Evolutionary conservation across 73 alveolate genomes (phyloP).

Genomic region (Symbiodinium natans): DNA sequence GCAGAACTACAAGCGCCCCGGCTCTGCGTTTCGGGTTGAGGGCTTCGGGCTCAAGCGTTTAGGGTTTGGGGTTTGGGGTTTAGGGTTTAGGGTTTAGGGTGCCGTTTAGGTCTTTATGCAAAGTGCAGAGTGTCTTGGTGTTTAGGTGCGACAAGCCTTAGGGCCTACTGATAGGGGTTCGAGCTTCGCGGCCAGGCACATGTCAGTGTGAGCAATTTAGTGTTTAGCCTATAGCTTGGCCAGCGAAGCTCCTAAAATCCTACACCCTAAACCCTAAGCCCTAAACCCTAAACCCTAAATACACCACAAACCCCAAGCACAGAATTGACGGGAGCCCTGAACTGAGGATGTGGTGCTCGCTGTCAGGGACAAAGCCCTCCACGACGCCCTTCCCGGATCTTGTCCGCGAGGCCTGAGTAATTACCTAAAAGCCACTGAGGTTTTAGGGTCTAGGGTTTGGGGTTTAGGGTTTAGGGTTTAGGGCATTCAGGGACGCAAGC

Average conservation of each 20-base stretch:
- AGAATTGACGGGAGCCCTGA: background rate
- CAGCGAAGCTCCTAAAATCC: background rate
- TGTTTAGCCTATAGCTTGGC: background rate
- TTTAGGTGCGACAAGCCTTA: too few relatives aligned
- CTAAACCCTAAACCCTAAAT: background rate
- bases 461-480: background rate
- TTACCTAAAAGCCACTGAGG: background rate
- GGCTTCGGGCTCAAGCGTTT: too few relatives aligned
- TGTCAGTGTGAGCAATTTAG: too few relatives aligned
- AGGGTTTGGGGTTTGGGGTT: background rate
- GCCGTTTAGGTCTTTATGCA: background rate
- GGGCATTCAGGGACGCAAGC: too few relatives aligned
- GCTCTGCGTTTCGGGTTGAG: background rate
- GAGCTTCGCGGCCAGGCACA: too few relatives aligned
- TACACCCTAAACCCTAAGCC: background rate
- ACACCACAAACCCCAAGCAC: background rate
- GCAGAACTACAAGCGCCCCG: slow-evolving; percentile 68
- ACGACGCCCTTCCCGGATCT: slow-evolving; percentile 66
- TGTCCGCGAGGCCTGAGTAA: background rate
- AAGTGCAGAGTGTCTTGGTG: too few relatives aligned
- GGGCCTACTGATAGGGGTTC: too few relatives aligned
- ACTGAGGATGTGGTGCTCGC: slow-evolving; percentile 78
- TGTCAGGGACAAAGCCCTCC: slow-evolving; percentile 51
- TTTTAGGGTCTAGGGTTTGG: background rate
- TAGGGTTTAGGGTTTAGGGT: background rate